These are phyloP conservation scores for Globisporangium polare DNA, from an alignment of 352 stramenopile genomes.

Conservation along the genomic window DNA sequence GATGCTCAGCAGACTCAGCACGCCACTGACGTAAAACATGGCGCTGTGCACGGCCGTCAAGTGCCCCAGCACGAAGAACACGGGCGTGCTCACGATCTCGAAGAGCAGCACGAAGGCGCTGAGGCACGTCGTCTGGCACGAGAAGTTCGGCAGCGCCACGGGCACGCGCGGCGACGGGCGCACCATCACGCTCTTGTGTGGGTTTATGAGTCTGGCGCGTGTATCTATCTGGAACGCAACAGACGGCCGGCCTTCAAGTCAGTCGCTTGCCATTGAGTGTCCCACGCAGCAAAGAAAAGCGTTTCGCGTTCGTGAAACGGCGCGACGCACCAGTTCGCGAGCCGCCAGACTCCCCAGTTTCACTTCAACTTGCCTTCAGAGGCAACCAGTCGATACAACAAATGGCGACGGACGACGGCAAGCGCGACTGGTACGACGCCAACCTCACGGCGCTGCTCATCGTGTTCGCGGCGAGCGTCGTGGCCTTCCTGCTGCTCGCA, in stretches of 20 bases:
- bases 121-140: constrained; percentile 41
- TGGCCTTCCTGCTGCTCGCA: constrained; percentile 36
- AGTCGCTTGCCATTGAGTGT: background rate
- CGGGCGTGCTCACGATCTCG: constrained; percentile 31
- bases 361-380: background rate
- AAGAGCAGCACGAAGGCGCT: constrained; percentile 32
- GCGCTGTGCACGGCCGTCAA: constrained; percentile 29
- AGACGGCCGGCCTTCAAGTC: background rate
- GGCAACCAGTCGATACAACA: too few relatives aligned
- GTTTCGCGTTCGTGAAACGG: constrained; percentile 5
- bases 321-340: background rate
- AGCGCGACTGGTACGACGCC: constrained; percentile 41
- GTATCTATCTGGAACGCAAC: too few relatives aligned
- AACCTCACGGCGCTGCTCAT: constrained; percentile 37
- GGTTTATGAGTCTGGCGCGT: too few relatives aligned
- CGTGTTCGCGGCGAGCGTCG: constrained; percentile 31
- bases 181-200: background rate
- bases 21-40: constrained; percentile 29
- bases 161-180: constrained; percentile 16
- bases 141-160: constrained; percentile 36
- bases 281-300: background rate
- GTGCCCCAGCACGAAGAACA: constrained; percentile 41
- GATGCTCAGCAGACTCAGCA: constrained; percentile 40
- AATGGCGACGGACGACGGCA: background rate
- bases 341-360: background rate